phyloP scores from a whole-genome alignment of 139 green algal species.

The Coccomyxa sp. region DNA sequence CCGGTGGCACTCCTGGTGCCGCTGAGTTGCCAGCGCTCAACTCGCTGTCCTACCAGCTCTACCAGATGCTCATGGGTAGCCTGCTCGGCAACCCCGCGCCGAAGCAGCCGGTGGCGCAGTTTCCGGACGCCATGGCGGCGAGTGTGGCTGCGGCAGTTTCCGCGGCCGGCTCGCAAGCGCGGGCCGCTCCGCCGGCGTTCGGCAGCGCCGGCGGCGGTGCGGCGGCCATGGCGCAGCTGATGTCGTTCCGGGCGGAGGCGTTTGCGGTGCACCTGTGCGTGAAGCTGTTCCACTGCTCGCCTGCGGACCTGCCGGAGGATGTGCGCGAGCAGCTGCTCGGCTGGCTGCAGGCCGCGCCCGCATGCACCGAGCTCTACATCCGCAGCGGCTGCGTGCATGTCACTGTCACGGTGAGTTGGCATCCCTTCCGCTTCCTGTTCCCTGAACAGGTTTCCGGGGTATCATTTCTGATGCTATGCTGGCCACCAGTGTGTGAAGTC shows the following conservation, averaged over 20 bases:
- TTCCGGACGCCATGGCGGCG: not conserved
- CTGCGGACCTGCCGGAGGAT: constrained; percentile 55
- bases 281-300: constrained; percentile 79
- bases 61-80: not conserved
- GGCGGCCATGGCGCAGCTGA: not conserved
- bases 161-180: too few species aligned
- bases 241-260: not conserved
- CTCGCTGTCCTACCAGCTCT: not conserved
- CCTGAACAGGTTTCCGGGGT: not conserved
- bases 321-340: constrained; percentile 38
- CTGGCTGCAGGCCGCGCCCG: constrained; percentile 25
- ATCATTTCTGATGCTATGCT: not conserved
- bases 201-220: too few species aligned
- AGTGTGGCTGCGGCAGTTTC: not conserved
- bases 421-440: not conserved
- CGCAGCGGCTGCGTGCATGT: not conserved
- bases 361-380: constrained; percentile 32
- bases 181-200: not conserved
- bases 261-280: constrained; percentile 35
- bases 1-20: too few species aligned
- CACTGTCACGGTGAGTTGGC: not conserved
- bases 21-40: not conserved
- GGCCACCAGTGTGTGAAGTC: not conserved
- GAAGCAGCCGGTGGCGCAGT: not conserved
- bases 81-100: not conserved